These are phyloP conservation scores for Phytophthora quininea DNA, from an alignment of 352 stramenopile genomes.

Conservation along the genomic window DNA sequence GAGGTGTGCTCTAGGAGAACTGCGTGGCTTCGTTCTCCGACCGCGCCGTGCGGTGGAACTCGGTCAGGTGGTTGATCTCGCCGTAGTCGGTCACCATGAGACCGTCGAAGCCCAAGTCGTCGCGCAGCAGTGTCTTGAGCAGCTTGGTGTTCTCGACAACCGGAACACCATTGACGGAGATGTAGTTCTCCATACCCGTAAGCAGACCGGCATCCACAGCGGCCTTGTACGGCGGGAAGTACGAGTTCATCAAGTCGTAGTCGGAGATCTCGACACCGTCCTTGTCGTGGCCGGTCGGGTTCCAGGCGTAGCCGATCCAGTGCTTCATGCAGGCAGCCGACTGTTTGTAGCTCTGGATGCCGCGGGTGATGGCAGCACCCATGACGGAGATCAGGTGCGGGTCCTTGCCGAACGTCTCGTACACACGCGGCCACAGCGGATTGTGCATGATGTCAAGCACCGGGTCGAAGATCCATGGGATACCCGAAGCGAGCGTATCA, in stretches of 20 bases:
- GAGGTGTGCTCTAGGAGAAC: too few species aligned
- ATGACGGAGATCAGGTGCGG: too few species aligned
- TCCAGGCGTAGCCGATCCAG: constrained; percentile 80
- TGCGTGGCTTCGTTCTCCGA: too few species aligned
- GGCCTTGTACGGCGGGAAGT: constrained; percentile 60
- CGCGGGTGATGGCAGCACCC: constrained; percentile 32
- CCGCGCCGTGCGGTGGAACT: too few species aligned
- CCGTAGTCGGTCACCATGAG: too few species aligned
- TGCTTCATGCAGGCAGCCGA: constrained; percentile 87
- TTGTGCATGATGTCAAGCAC: constrained; percentile 82
- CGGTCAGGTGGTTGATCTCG: too few species aligned
- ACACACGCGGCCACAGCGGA: constrained; percentile 61
- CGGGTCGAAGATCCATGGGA: constrained; percentile 88
- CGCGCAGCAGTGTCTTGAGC: too few species aligned
- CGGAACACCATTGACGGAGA: too few species aligned
- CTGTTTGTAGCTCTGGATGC: background rate
- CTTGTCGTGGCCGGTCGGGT: constrained; percentile 76
- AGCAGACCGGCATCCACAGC: constrained; percentile 73
- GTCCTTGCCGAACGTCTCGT: too few species aligned
- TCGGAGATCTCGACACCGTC: constrained; percentile 62
- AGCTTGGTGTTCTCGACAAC: too few species aligned
- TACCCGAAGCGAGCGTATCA: constrained; percentile 31
- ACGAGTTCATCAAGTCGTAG: constrained; percentile 41
- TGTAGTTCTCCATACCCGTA: constrained; percentile 89
- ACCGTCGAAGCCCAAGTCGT: too few species aligned